Evolutionary conservation across 805 yeast genomes (phyloP).

Genomic region (Cyberlindnera misumaiensis): DNA sequence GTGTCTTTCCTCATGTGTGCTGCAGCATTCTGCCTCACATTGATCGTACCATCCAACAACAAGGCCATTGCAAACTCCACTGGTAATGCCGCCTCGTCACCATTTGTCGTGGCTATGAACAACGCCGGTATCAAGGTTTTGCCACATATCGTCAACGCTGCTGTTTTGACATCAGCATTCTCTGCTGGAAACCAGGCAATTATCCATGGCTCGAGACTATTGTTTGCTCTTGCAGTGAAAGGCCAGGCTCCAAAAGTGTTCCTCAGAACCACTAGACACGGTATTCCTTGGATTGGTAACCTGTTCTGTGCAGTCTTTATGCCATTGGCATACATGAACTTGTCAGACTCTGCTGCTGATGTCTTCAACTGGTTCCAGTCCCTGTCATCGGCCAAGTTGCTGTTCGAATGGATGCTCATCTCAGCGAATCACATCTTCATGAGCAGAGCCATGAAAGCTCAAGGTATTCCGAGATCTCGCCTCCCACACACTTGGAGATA

Average conservation of each 20-base stretch:
- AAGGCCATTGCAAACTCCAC: conserved; percentile 21
- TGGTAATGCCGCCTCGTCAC: conserved; percentile 29
- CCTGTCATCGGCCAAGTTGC: conserved; percentile 24
- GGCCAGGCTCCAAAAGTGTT: conserved; percentile 32
- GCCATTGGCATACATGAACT: conserved; percentile 30
- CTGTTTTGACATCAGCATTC: conserved; percentile 32
- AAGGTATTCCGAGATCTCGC: conserved; percentile 19
- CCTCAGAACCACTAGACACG: conserved; percentile 25
- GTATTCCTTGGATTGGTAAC: conserved; percentile 27
- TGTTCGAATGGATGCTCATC: conserved; percentile 27
- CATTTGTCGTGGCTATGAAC: conserved; percentile 37
- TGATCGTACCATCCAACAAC: conserved; percentile 29
- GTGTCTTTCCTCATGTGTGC: conserved; percentile 25
- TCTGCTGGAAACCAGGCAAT: conserved; percentile 28
- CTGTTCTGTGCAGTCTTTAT: conserved; percentile 23
- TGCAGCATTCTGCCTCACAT: conserved; percentile 28
- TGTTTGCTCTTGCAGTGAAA: conserved; percentile 31
- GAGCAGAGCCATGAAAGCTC: conserved; percentile 32
- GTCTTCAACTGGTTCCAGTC: conserved; percentile 31
- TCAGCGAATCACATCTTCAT: conserved; percentile 26
- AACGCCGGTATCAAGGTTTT: conserved; percentile 36
- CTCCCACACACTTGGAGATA: conserved; percentile 10
- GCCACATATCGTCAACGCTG: conserved; percentile 31
- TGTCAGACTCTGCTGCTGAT: conserved; percentile 21
- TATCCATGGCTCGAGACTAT: conserved; percentile 25